Base-by-base conservation (phyloP, 306 rosid genomes). In the Coriaria nepalensis region DNA sequence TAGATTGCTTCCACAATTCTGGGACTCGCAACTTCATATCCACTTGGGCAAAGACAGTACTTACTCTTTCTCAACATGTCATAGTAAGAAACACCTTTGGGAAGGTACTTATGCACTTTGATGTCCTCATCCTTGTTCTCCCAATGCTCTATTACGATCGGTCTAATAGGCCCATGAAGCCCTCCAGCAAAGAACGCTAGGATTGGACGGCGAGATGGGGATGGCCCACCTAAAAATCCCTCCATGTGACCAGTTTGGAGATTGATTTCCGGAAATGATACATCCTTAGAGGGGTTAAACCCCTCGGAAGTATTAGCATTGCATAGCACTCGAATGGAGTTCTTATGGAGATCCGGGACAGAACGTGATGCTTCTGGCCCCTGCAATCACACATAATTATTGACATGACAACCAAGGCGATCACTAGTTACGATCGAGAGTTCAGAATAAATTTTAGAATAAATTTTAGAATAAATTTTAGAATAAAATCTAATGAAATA, bases 151-250 rank as follows among this genome's bases (percentile, higher is more conserved):
- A 90, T 74, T 4, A 90, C 77, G 13, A 73, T 10, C 0, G 79
- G 72, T 53, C 95, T 77, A n/a, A 81, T 66, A 4, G 81, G 71
- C 0, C 98, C 98, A 10, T 90, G 94, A 32, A 77, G 69, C 4
- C 94, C 94, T n/a, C 97, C 97, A 0, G 95, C 92, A 37, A 79
- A 90, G 72, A 90, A 90, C 0, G 79, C 92, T 37, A 90, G 48
- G 12, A 73, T 6, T 0, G 87, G 40, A 13, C 94, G 80, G 15
- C 8, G 65, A 2, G 87, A 77, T 33, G 97, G 74, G 1, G 92
- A 70, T 45, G 87, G 87, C 6, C 95, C 97, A 0, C 92, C 94
- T 0, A 69, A 0, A 8, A 81, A 62, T 9, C 92, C 84, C 0
- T 72, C 49, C 10, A 73, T 64, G 6, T 64, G 38, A 8, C 95